Conservation (phyloP, 805 yeast genomes). For the Saccharomycodes ludwigii region DNA sequence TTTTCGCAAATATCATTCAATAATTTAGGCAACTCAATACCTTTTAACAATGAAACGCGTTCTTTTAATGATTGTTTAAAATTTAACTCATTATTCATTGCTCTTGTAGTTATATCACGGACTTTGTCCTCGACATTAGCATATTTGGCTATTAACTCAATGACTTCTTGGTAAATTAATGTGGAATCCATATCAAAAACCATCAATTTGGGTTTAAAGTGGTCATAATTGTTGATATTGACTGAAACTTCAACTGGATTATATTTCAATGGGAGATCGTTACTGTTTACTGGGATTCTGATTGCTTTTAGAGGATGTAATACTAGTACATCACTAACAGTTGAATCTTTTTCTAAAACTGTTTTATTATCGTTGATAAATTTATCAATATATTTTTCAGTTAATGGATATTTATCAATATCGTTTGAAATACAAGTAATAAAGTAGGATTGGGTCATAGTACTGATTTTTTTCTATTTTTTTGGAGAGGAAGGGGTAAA, state of each 20-base stretch:
- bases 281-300: no score
- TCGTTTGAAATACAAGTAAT: constrained; percentile 1
- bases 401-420: neutral
- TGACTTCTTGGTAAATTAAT: constrained; percentile 88
- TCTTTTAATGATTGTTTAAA: constrained; percentile 67
- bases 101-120: constrained; percentile 77
- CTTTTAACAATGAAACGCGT: constrained; percentile 71
- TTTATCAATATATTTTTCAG: no score
- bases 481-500: no score
- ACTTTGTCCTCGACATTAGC: constrained; percentile 87
- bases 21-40: constrained; percentile 57
- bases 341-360: no score
- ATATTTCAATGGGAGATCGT: no score
- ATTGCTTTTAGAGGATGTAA: no score
- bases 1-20: constrained; percentile 63
- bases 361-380: no score
- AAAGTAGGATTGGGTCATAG: constrained; percentile 4
- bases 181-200: constrained; percentile 99
- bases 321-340: no score
- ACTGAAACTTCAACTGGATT: no score
- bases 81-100: constrained; percentile 96
- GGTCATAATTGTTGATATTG: constrained; percentile 18
- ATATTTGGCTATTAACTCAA: constrained; percentile 86
- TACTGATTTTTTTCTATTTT: no score
- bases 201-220: constrained; percentile 35